These are phyloP conservation scores for Phalaenopsis equestris DNA, from an alignment of 106 monocot species.

Conservation along the genomic window DNA sequence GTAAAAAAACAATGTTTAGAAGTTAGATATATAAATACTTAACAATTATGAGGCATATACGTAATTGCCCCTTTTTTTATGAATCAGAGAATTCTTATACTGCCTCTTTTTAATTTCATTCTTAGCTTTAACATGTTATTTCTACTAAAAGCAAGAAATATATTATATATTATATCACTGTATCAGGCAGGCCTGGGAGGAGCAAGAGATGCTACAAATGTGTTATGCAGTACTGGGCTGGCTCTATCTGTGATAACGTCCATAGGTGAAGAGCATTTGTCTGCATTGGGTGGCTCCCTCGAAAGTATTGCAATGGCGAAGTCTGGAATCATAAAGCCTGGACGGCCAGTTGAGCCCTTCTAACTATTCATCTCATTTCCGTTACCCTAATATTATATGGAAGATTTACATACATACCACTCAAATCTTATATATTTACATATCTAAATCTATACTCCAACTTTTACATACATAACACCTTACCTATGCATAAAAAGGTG, in stretches of 20 bases:
- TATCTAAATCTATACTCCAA: too few relatives aligned
- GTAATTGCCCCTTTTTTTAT: not conserved
- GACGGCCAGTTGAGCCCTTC: conserved; percentile 70
- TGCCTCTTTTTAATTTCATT: not conserved
- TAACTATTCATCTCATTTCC: conserved; percentile 5
- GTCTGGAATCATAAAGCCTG: conserved; percentile 87
- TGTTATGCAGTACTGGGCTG: conserved; percentile 49
- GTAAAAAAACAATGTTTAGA: too few relatives aligned
- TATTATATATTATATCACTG: not conserved
- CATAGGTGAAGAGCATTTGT: conserved; percentile 88
- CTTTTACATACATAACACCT: too few relatives aligned
- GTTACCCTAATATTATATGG: not conserved
- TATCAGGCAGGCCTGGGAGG: conserved; percentile 93
- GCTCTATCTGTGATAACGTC: conserved; percentile 83
- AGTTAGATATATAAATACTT: too few relatives aligned
- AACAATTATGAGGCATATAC: too few relatives aligned
- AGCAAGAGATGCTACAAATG: conserved; percentile 97
- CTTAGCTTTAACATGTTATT: not conserved
- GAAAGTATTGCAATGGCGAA: conserved; percentile 97
- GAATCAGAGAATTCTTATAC: not conserved
- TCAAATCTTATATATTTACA: too few relatives aligned
- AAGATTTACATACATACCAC: too few relatives aligned
- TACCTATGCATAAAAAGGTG: too few relatives aligned
- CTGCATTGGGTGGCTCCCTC: conserved; percentile 84
- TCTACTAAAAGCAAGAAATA: not conserved